A percentile compares a stretch with the other conserved stretches of the same genome.
phyloP scores from a whole-genome alignment of 768 basidiomycete genomes.

The Boletus tylopilopsis region DNA sequence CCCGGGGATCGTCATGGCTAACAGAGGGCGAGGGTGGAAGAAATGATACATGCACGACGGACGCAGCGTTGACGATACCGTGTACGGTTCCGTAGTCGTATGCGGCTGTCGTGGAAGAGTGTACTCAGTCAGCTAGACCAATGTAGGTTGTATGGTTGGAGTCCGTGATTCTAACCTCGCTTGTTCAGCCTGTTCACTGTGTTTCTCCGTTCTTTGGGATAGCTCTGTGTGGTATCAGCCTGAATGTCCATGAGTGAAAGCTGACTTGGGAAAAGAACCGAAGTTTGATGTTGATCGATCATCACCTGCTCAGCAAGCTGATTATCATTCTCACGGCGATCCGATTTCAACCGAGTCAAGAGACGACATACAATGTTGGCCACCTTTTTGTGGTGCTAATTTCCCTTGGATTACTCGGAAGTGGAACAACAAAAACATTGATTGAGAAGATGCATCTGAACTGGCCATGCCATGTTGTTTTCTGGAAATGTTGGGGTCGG shows the following conservation, averaged over 20 bases:
- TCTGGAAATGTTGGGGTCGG: too few species aligned
- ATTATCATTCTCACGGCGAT: too few species aligned
- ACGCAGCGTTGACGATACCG: slow-evolving; percentile 19
- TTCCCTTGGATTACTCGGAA: too few species aligned
- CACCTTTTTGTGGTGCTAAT: too few species aligned
- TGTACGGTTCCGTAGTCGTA: slow-evolving; percentile 24
- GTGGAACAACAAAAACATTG: too few species aligned
- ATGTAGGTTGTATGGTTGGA: not conserved
- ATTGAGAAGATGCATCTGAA: too few species aligned
- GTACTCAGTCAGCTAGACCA: not conserved
- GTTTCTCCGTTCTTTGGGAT: slow-evolving; percentile 34
- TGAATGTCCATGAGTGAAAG: slow-evolving; percentile 44
- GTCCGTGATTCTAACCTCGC: slow-evolving; percentile 12
- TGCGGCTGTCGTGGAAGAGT: slow-evolving; percentile 6
- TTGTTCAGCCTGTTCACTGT: slow-evolving; percentile 25
- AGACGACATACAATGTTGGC: too few species aligned
- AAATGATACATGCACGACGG: slow-evolving; percentile 24
- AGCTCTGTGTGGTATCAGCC: slow-evolving; percentile 35
- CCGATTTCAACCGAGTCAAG: too few species aligned
- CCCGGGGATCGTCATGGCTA: slow-evolving; percentile 5
- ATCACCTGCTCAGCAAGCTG: too few species aligned
- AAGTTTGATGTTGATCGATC: too few species aligned
- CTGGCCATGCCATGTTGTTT: too few species aligned
- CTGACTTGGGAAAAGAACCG: too few species aligned
- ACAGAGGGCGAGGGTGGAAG: slow-evolving; percentile 17